These are phyloP conservation scores for Ormosia emarginata DNA, from an alignment of 306 rosid species.

Conservation along the genomic window DNA sequence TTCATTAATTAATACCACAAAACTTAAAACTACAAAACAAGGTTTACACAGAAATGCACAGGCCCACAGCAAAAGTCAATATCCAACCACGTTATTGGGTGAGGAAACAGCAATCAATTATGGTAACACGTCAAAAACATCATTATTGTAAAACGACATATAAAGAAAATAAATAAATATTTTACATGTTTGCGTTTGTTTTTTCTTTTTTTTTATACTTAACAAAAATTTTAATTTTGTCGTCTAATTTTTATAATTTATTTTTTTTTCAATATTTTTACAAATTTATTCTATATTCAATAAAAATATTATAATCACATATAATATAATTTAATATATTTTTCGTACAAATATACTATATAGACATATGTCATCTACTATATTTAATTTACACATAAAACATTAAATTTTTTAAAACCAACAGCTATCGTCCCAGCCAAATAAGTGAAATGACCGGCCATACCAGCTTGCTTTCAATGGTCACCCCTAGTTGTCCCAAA, in stretches of 20 bases:
- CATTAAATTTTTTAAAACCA: not conserved
- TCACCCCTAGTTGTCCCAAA: not conserved
- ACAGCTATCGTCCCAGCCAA: not conserved
- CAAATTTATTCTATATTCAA: too few relatives aligned
- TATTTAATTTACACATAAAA: too few relatives aligned
- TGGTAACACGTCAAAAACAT: too few relatives aligned
- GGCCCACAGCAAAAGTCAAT: not conserved
- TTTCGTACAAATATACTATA: too few relatives aligned
- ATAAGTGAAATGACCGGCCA: not conserved
- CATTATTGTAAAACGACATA: too few relatives aligned
- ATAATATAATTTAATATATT: too few relatives aligned
- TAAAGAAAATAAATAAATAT: not conserved
- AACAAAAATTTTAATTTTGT: too few relatives aligned
- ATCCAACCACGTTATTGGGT: not conserved
- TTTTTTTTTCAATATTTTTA: too few relatives aligned
- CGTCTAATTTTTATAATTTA: too few relatives aligned
- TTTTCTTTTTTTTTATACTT: too few relatives aligned
- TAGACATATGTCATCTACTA: too few relatives aligned
- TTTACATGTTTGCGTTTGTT: not conserved
- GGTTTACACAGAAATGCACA: not conserved
- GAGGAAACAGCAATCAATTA: not conserved
- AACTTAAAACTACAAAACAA: not conserved
- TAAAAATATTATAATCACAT: too few relatives aligned
- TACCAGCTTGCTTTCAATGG: not conserved
- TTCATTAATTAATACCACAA: not conserved